These are phyloP conservation scores for Gracilaria domingensis DNA, from an alignment of 23 red algal species.

Conservation along the genomic window DNA sequence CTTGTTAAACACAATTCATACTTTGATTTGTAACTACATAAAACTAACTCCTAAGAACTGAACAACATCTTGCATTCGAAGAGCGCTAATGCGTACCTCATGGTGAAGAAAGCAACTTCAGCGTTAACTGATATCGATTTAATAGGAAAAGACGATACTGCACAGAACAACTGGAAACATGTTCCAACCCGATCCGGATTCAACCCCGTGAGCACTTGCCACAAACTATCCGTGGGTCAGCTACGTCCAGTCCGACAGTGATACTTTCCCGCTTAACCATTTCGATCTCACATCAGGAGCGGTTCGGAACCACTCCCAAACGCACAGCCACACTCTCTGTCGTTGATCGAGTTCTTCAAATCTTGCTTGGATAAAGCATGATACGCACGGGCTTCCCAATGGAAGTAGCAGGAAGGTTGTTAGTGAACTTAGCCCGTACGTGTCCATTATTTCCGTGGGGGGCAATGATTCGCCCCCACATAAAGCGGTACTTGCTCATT, in stretches of 20 bases:
- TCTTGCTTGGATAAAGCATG: conserved; percentile 98
- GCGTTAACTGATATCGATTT: not conserved
- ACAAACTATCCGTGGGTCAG: not conserved
- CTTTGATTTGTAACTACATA: conserved; percentile 3
- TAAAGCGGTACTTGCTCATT: conserved; percentile 83
- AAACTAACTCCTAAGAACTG: not conserved
- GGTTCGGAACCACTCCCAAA: not conserved
- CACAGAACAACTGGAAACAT: not conserved
- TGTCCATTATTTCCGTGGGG: conserved; percentile 91
- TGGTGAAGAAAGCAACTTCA: not conserved
- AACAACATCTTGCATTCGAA: not conserved
- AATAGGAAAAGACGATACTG: not conserved
- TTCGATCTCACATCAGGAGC: not conserved
- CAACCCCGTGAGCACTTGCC: not conserved
- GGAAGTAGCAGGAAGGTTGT: conserved; percentile 90
- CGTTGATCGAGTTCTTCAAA: conserved; percentile 46
- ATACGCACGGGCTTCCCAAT: conserved; percentile 94
- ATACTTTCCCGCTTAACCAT: not conserved
- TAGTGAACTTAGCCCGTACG: conserved; percentile 92
- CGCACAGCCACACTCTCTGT: not conserved
- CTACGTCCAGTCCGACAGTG: not conserved
- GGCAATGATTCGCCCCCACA: conserved; percentile 98
- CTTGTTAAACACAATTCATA: conserved; percentile 14
- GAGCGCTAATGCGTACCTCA: not conserved
- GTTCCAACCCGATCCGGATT: not conserved